phyloP scores from a whole-genome alignment of 2,329 filamentous ascomycete species.

The Tolypocladium capitatum region DNA sequence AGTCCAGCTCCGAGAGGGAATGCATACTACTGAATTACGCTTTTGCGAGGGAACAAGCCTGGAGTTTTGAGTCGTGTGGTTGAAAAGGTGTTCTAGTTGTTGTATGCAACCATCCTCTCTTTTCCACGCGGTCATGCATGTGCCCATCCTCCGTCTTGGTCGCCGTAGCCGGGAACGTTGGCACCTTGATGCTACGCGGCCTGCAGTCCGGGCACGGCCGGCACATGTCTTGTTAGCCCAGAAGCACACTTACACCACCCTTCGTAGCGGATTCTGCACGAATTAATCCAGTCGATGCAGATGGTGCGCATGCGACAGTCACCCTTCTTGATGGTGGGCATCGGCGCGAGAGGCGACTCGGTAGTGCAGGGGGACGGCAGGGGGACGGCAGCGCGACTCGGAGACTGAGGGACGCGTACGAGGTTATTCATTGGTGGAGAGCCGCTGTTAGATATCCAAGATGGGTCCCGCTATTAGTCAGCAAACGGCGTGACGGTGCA shows the following conservation, averaged over 20 bases:
- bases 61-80: not conserved
- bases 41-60: too few relatives aligned
- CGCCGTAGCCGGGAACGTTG: conserved; percentile 6
- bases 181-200: conserved; percentile 6
- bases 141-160: not conserved
- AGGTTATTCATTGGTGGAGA: too few relatives aligned
- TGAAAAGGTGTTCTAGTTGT: not conserved
- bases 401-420: too few relatives aligned
- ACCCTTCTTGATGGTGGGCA: not conserved
- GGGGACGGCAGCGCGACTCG: too few relatives aligned
- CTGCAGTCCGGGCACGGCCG: conserved; percentile 12
- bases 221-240: not conserved
- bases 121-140: not conserved
- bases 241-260: conserved; percentile 3
- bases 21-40: conserved; percentile 20
- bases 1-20: conserved; percentile 18
- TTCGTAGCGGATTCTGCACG: conserved; percentile 12
- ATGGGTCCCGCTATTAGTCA: too few relatives aligned
- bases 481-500: too few relatives aligned
- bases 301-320: conserved; percentile 13
- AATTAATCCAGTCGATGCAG: conserved; percentile 11
- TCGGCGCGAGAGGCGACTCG: not conserved
- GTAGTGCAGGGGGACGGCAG: conserved; percentile 7
- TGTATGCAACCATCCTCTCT: not conserved
- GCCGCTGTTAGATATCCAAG: too few relatives aligned